Percentiles rank a stretch among this genome's conserved stretches.
Conservation (phyloP, 1,139 yeast genomes). For the Hansenula lynferdii region DNA sequence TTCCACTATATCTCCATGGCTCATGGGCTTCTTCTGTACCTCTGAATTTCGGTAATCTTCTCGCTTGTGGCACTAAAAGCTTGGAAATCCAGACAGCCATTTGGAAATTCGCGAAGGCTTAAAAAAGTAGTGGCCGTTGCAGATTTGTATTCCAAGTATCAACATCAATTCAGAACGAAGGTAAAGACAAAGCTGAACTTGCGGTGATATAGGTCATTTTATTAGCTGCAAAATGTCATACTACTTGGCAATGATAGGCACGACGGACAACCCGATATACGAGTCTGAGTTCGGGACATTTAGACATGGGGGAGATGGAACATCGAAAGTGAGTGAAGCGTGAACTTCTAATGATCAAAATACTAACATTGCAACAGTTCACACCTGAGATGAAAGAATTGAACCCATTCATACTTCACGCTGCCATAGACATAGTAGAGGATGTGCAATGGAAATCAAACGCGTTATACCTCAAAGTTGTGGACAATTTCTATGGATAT, state of each 20-base stretch:
- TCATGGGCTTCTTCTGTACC: too few species aligned
- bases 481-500: constrained; percentile 84
- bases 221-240: constrained; percentile 58
- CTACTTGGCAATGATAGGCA: constrained; percentile 85
- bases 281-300: constrained; percentile 83
- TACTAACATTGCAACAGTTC: constrained; percentile 29
- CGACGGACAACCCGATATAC: constrained; percentile 80
- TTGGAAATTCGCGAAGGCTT: too few species aligned
- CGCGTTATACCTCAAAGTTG: constrained; percentile 56
- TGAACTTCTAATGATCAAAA: background rate
- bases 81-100: too few species aligned
- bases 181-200: too few species aligned
- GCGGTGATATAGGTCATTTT: background rate
- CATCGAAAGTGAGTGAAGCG: constrained; percentile 32
- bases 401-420: constrained; percentile 82
- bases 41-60: too few species aligned
- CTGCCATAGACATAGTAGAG: constrained; percentile 85
- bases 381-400: constrained; percentile 70
- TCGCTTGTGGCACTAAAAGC: too few species aligned
- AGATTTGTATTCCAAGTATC: too few species aligned
- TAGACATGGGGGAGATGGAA: constrained; percentile 59
- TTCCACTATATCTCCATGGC: background rate
- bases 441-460: constrained; percentile 79
- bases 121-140: too few species aligned
- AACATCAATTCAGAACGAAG: too few species aligned